These are phyloP conservation scores for Ascochyta pisi DNA, from an alignment of 2,329 filamentous ascomycete species.

Conservation along the genomic window DNA sequence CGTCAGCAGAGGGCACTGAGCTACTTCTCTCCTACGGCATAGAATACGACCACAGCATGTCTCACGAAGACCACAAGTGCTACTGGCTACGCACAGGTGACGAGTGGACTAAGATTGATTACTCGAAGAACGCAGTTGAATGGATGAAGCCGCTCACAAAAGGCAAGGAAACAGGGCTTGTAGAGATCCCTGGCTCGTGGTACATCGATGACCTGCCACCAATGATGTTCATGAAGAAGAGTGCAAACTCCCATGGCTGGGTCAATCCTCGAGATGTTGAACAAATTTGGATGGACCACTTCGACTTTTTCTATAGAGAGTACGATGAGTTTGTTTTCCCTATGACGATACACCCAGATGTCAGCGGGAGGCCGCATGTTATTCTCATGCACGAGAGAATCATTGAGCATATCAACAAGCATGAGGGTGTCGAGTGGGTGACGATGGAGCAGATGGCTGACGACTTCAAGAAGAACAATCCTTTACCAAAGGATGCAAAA, in stretches of 20 bases:
- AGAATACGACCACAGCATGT: conserved; percentile 73
- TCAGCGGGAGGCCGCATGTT: conserved; percentile 70
- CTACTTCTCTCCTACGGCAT: conserved; percentile 70
- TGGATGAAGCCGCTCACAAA: conserved; percentile 72
- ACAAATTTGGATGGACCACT: conserved; percentile 70
- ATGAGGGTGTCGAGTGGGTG: conserved; percentile 69
- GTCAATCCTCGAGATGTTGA: conserved; percentile 64
- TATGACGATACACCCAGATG: conserved; percentile 76
- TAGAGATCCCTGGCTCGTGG: conserved; percentile 64
- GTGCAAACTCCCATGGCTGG: conserved; percentile 68
- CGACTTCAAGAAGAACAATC: conserved; percentile 72
- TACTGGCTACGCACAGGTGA: conserved; percentile 70
- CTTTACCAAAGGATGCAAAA: conserved; percentile 62
- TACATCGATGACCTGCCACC: conserved; percentile 54
- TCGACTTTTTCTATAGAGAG: conserved; percentile 76
- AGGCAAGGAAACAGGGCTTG: conserved; percentile 66
- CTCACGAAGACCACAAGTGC: conserved; percentile 67
- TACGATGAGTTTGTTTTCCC: conserved; percentile 80
- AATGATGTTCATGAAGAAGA: conserved; percentile 74
- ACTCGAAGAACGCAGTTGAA: conserved; percentile 64
- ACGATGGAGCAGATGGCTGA: conserved; percentile 75
- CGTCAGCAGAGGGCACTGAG: conserved; percentile 69
- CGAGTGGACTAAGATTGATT: conserved; percentile 72
- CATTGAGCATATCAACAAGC: conserved; percentile 72
- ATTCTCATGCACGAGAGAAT: conserved; percentile 75